Base-by-base conservation (phyloP, 768 basidiomycete genomes). In the Termitomyces sp. region DNA sequence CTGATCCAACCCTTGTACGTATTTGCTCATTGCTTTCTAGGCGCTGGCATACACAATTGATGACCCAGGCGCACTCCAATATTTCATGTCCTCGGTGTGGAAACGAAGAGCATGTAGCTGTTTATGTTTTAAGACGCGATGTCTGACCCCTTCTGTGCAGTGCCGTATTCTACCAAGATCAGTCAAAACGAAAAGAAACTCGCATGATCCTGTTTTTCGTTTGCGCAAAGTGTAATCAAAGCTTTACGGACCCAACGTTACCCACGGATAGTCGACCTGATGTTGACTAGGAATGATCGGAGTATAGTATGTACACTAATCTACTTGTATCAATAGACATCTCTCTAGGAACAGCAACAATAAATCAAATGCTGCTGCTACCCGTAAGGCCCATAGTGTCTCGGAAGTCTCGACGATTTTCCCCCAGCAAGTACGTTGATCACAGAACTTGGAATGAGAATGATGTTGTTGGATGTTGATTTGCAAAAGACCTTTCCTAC, bases 171-270 rank as follows among this genome's bases (percentile, higher is more conserved):
- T 98, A 90, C 71, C 96, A 98, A 71, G 96, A 98, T 72, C 96
- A 98, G 70, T 97, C 94, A 18, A 95, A 96, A 69, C 87, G 96
- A 55, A 93, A 92, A 65, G 93, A 96, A 68, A 98, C 96, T 1
- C 82, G 90, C 2, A 96, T 96, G 94, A 91, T 92, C 51, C 79
- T 94, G 2, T 95, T 94, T 76, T 95, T 86, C 68, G 92, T 94
- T 47, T 95, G 92, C 68, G 83, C 85, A 22, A 88, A 88, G 64
- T 93, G 91, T 70, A 86, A 87, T 62, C 76, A 88, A 62, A 83
- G 77, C 65, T 93, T 88, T 67, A 79, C 79, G 53, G 92, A 94
- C 70, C 86, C 90, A 22, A 78, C 76, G 24, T 65, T 90, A 44
- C 74, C 80, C 8, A 66, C 68, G 35, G 83, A 85, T 13, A 79